A percentile compares a stretch with the other conserved stretches of the same genome.
Conservation (phyloP, 257 asterid species). For the Rubia yunnanensis region DNA sequence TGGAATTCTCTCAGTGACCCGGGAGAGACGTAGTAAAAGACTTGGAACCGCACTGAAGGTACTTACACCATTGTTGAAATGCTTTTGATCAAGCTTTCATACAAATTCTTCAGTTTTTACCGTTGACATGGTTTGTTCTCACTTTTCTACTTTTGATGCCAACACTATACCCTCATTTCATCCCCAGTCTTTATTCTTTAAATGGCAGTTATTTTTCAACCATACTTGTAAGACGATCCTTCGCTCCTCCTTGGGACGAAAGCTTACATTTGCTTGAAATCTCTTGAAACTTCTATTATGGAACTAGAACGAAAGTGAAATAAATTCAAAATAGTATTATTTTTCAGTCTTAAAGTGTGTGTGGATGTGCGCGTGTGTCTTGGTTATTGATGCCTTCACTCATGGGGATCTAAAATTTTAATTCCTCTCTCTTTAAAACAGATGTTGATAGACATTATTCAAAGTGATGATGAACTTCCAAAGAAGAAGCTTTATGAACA, state of each 20-base stretch:
- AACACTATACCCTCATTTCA: background rate
- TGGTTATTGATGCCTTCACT: background rate
- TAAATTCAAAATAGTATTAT: too few species aligned
- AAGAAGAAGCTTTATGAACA: slow-evolving; percentile 73
- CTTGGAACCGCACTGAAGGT: slow-evolving; percentile 92
- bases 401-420: background rate
- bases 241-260: background rate
- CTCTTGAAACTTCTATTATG: background rate
- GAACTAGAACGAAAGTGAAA: background rate
- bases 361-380: background rate
- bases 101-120: background rate
- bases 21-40: slow-evolving; percentile 66
- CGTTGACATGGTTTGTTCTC: background rate
- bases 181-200: background rate
- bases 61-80: slow-evolving; percentile 4
- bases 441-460: slow-evolving; percentile 68
- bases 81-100: background rate
- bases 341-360: too few species aligned
- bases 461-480: slow-evolving; percentile 72
- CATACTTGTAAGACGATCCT: background rate
- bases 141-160: background rate
- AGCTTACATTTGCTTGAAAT: background rate
- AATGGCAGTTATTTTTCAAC: too few species aligned
- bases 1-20: slow-evolving; percentile 57
- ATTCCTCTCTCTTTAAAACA: slow-evolving; percentile 15